Percentiles rank a stretch among this genome's conserved stretches.
Conservation (phyloP, 228 moss, liverwort and hornwort species). For the Sphagnum magellanicum region DNA sequence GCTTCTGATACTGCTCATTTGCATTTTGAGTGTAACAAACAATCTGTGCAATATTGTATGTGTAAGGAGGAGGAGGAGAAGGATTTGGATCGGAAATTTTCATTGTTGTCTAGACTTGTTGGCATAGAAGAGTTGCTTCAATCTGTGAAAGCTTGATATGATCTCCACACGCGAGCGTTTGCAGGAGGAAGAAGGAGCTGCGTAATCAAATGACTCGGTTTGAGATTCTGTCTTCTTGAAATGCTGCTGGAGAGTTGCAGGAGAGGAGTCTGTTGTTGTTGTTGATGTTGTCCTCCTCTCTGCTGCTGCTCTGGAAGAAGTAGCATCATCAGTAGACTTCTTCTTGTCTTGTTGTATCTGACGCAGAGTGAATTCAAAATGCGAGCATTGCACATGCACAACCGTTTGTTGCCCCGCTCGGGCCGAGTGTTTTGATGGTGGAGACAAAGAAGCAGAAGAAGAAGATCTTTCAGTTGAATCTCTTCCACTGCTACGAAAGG, state of each 20-base stretch:
- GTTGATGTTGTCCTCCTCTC: slow-evolving; percentile 36
- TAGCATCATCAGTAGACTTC: slow-evolving; percentile 12
- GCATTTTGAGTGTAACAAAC: too few relatives aligned
- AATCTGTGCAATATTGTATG: too few relatives aligned
- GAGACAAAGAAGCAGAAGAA: slow-evolving; percentile 34
- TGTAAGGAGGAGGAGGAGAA: too few relatives aligned
- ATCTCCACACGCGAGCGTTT: slow-evolving; percentile 66
- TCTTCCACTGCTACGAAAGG: slow-evolving; percentile 25
- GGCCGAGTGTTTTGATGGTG: slow-evolving; percentile 31
- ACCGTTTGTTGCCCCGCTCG: slow-evolving; percentile 65
- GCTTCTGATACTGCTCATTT: too few relatives aligned
- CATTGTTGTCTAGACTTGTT: background rate
- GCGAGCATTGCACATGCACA: slow-evolving; percentile 73
- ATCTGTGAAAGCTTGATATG: slow-evolving; percentile 60
- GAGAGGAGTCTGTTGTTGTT: background rate
- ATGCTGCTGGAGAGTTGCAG: slow-evolving; percentile 18
- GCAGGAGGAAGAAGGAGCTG: slow-evolving; percentile 21
- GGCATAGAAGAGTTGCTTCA: slow-evolving; percentile 47
- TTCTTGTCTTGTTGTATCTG: slow-evolving; percentile 47
- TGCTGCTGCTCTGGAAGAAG: slow-evolving; percentile 43
- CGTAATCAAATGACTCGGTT: slow-evolving; percentile 33
- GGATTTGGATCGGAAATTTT: too few relatives aligned
- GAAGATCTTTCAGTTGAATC: slow-evolving; percentile 27
- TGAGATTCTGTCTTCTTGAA: slow-evolving; percentile 62
- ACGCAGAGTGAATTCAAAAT: slow-evolving; percentile 77